These are phyloP conservation scores for Raphanus raphanistrum DNA, from an alignment of 345 rosid species.

Conservation along the genomic window DNA sequence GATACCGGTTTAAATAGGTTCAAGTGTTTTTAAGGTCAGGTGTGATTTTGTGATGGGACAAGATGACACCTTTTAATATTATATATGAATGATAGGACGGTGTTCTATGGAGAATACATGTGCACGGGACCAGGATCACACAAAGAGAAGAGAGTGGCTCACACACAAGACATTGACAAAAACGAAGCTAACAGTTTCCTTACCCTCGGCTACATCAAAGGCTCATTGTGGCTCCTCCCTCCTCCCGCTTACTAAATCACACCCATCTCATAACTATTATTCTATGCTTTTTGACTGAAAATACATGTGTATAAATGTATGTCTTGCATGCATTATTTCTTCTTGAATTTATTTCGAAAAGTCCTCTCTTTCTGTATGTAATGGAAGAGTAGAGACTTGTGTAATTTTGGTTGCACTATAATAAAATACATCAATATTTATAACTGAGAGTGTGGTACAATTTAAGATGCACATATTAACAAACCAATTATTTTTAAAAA, in stretches of 20 bases:
- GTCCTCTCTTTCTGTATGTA: background rate
- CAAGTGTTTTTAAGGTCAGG: too few species aligned
- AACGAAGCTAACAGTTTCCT: conserved; percentile 29
- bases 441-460: background rate
- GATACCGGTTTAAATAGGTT: too few species aligned
- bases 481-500: background rate
- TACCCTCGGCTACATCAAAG: conserved; percentile 36
- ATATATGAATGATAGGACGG: conserved; percentile 34
- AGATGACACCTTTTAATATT: background rate
- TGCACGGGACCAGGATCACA: conserved; percentile 39
- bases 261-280: background rate
- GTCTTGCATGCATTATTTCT: background rate
- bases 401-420: conserved; percentile 7
- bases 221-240: conserved; percentile 38
- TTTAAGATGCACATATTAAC: background rate
- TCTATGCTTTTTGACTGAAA: background rate
- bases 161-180: conserved; percentile 27
- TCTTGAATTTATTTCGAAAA: background rate
- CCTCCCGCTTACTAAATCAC: conserved; percentile 22
- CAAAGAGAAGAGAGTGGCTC: conserved; percentile 28
- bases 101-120: conserved; percentile 55
- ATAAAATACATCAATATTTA: background rate
- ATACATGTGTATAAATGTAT: background rate
- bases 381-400: conserved; percentile 11
- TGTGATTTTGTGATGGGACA: background rate